phyloP scores from a whole-genome alignment of 306 rosid genomes.

The Pterocarpus macrocarpus region DNA sequence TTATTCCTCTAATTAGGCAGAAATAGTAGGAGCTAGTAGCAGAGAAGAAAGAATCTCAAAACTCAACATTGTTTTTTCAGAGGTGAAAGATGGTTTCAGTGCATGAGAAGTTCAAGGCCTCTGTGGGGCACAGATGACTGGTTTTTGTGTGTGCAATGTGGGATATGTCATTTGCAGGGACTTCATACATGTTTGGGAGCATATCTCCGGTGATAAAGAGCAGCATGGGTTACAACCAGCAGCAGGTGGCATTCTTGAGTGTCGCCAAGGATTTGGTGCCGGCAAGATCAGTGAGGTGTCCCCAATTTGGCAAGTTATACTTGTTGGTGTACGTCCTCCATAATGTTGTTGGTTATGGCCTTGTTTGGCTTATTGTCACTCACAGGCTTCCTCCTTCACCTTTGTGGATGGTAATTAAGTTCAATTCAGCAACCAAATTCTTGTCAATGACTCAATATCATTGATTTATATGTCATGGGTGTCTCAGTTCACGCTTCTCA shows the following conservation, averaged over 20 bases:
- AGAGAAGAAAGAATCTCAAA: too few relatives aligned
- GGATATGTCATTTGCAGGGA: conserved; percentile 79
- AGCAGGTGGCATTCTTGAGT: conserved; percentile 70
- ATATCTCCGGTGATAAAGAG: conserved; percentile 85
- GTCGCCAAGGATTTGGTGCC: conserved; percentile 86
- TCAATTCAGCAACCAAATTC: neutral
- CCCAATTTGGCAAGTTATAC: conserved; percentile 62
- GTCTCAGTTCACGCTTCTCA: too few relatives aligned
- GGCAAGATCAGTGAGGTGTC: conserved; percentile 65
- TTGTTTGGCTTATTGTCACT: conserved; percentile 78
- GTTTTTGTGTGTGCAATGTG: conserved; percentile 92
- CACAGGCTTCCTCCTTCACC: conserved; percentile 63
- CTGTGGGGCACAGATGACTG: conserved; percentile 72
- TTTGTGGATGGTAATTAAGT: conserved; percentile 73
- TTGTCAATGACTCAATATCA: neutral
- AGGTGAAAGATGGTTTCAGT: conserved; percentile 34
- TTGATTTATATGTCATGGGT: too few relatives aligned
- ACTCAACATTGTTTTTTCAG: too few relatives aligned
- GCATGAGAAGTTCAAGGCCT: conserved; percentile 54
- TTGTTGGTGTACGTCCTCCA: conserved; percentile 62
- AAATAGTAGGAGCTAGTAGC: too few relatives aligned
- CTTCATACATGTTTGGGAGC: conserved; percentile 88
- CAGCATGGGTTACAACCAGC: conserved; percentile 74
- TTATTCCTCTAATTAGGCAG: too few relatives aligned
- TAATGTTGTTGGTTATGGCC: conserved; percentile 75